Conservation (phyloP, 2,329 filamentous ascomycete genomes). For the Colletotrichum shisoi region DNA sequence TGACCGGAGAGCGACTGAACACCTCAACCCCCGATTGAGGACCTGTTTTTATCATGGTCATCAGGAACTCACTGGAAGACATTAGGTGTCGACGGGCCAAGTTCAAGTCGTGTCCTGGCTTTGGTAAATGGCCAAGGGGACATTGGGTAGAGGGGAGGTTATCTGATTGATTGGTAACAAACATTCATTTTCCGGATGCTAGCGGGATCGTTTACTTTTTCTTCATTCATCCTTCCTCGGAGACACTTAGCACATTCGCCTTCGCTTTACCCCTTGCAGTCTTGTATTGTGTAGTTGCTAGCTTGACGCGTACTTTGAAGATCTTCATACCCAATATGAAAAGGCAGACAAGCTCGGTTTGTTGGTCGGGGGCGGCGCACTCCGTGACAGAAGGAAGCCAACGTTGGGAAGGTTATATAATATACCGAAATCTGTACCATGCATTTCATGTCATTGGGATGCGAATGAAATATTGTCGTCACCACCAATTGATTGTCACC, state of each 20-base stretch:
- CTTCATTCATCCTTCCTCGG: background rate
- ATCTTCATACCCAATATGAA: conserved; percentile 9
- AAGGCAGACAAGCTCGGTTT: background rate
- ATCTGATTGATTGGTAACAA: conserved; percentile 7
- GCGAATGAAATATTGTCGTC: too few relatives aligned
- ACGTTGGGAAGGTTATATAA: background rate
- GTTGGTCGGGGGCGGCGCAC: background rate
- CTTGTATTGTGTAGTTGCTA: background rate
- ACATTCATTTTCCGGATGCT: conserved; percentile 22
- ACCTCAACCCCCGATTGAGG: background rate
- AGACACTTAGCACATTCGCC: background rate
- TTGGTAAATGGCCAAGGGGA: background rate
- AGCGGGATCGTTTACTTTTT: background rate
- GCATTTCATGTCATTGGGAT: background rate
- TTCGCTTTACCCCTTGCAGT: background rate
- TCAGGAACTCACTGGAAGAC: too few relatives aligned
- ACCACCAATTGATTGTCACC: background rate
- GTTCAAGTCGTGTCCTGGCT: too few relatives aligned
- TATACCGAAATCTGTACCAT: conserved; percentile 17
- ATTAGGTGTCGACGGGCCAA: too few relatives aligned
- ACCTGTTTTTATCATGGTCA: too few relatives aligned
- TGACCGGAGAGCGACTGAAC: background rate
- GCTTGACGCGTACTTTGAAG: background rate
- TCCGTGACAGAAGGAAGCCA: background rate
- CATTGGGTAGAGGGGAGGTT: background rate